Evolutionary conservation across 257 asterid genomes (phyloP).

Genomic region (Striga asiatica): DNA sequence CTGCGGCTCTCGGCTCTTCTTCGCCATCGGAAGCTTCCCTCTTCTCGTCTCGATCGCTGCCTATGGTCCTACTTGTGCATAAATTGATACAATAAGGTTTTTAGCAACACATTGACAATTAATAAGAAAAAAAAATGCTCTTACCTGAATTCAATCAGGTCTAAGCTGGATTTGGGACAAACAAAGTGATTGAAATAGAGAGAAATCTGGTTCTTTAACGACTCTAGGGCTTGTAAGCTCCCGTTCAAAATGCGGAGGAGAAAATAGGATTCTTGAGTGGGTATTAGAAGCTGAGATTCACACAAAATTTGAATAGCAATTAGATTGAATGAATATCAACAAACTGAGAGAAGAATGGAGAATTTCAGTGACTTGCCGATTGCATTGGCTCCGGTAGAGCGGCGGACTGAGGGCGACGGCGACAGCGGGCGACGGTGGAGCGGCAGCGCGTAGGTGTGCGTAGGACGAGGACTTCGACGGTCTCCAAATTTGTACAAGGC

Average conservation of each 20-base stretch:
- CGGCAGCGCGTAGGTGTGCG: conserved; percentile 9
- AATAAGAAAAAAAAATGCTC: neutral
- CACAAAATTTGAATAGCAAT: neutral
- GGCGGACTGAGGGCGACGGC: conserved; percentile 7
- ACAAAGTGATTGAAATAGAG: conserved; percentile 26
- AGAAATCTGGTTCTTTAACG: conserved; percentile 40
- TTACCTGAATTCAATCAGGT: conserved; percentile 34
- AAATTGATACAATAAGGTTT: neutral
- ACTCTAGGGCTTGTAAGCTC: conserved; percentile 46
- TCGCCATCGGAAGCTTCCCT: conserved; percentile 34
- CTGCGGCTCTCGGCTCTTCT: conserved; percentile 40
- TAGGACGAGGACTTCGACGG: neutral
- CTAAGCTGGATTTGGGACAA: conserved; percentile 21
- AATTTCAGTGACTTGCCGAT: conserved; percentile 13
- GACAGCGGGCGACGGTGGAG: conserved; percentile 13
- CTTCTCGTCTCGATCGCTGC: conserved; percentile 18
- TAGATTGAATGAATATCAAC: neutral
- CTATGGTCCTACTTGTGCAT: conserved; percentile 17
- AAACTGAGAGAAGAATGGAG: neutral
- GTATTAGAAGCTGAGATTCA: conserved; percentile 32
- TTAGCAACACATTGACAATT: too few relatives aligned
- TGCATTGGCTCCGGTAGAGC: conserved; percentile 25
- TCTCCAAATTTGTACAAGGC: neutral
- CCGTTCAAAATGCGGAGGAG: conserved; percentile 45
- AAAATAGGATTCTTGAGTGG: conserved; percentile 46